phyloP scores from a whole-genome alignment of 495 filamentous ascomycete species.

The Neurospora tetrasperma region DNA sequence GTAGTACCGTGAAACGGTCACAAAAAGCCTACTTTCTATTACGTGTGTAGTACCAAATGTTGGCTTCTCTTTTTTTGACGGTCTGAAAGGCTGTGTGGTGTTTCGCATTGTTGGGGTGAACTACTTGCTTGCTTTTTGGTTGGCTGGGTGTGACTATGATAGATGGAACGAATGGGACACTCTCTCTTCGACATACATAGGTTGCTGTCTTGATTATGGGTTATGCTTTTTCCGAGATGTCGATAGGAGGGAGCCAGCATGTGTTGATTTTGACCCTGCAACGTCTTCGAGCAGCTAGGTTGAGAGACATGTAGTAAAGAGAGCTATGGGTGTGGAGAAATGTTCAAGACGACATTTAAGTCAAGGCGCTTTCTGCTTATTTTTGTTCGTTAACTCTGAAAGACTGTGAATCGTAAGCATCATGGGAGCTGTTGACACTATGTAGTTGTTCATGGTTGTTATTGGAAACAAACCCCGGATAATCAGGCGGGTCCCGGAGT shows the following conservation, averaged over 20 bases:
- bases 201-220: not conserved
- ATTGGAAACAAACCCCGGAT: not conserved
- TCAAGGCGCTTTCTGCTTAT: not conserved
- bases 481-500: not conserved
- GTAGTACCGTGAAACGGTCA: not conserved
- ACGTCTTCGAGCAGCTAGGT: not conserved
- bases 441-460: not conserved
- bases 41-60: not conserved
- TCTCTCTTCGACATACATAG: not conserved
- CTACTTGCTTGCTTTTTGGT: not conserved
- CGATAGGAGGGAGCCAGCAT: not conserved
- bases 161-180: not conserved
- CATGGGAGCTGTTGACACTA: not conserved
- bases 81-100: not conserved
- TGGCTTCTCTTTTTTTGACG: not conserved
- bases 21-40: not conserved
- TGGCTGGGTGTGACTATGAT: not conserved
- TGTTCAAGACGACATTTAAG: not conserved
- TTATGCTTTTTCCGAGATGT: not conserved
- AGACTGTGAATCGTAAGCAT: not conserved
- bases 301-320: not conserved
- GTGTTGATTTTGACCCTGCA: not conserved
- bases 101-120: not conserved
- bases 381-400: not conserved
- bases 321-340: not conserved